A percentile compares a stretch with the other conserved stretches of the same genome.
Conservation (phyloP, 495 filamentous ascomycete genomes). For the Podospora pseudocomata region DNA sequence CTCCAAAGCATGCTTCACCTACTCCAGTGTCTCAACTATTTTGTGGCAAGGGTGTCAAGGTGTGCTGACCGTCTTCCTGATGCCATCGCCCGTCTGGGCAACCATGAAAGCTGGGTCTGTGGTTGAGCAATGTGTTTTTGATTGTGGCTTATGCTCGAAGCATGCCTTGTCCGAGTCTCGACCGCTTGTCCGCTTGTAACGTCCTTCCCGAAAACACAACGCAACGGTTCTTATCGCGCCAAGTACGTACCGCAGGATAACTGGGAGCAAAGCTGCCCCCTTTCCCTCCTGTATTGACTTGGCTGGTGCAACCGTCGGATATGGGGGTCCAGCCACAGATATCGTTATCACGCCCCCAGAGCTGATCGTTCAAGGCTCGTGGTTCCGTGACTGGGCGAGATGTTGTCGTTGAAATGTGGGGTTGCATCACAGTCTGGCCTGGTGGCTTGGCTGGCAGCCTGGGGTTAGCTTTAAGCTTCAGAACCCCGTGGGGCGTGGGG, state of each 20-base stretch:
- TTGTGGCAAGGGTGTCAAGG: no score
- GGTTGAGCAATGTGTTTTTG: slow-evolving; percentile 1
- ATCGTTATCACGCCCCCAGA: neutral
- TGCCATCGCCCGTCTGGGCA: neutral
- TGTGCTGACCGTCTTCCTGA: neutral
- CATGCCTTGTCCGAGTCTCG: neutral
- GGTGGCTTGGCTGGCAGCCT: neutral
- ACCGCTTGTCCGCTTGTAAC: neutral
- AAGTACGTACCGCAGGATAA: neutral
- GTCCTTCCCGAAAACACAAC: neutral
- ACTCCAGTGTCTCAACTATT: no score
- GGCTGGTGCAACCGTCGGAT: neutral
- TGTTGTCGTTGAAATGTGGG: slow-evolving; percentile 8
- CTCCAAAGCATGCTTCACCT: no score
- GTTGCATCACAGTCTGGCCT: slow-evolving; percentile 6
- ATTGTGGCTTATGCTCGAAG: slow-evolving; percentile 10
- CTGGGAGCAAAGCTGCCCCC: neutral
- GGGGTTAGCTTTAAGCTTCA: slow-evolving; percentile 10
- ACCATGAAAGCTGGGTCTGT: slow-evolving; percentile 5
- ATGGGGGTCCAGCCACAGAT: neutral
- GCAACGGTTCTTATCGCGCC: slow-evolving; percentile 2
- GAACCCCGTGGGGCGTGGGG: slow-evolving; percentile 36
- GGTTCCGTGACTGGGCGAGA: neutral
- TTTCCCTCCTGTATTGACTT: neutral
- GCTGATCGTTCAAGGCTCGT: neutral